phyloP scores from a whole-genome alignment of 1,139 yeast genomes.

The Geotrichum candidum region DNA sequence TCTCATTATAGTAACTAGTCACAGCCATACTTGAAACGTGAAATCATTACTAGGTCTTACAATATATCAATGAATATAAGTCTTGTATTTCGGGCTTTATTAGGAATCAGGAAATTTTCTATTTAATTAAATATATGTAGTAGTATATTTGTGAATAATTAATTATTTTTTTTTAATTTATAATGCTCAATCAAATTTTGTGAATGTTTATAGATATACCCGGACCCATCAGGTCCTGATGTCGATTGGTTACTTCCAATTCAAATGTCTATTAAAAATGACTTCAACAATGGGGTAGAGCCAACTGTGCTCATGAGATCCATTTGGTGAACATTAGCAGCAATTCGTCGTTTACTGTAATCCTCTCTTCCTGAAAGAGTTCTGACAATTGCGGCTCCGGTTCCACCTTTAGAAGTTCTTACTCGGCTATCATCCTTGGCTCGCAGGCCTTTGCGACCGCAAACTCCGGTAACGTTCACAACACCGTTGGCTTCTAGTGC shows the following conservation, averaged over 20 bases:
- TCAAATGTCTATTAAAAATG: conserved; percentile 8
- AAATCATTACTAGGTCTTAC: too few relatives aligned
- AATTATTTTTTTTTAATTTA: too few relatives aligned
- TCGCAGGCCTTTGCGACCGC: conserved; percentile 25
- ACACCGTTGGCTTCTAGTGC: conserved; percentile 67
- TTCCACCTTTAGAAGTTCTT: conserved; percentile 20
- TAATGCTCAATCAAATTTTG: too few relatives aligned
- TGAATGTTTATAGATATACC: too few relatives aligned
- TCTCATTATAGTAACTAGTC: too few relatives aligned
- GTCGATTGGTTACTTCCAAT: neutral
- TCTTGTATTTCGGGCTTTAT: too few relatives aligned
- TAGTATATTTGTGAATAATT: too few relatives aligned
- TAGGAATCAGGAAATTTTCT: too few relatives aligned
- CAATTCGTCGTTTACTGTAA: conserved; percentile 36
- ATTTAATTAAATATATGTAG: too few relatives aligned
- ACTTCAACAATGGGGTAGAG: conserved; percentile 8
- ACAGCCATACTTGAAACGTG: too few relatives aligned
- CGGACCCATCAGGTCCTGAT: too few relatives aligned
- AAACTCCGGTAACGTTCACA: conserved; percentile 36
- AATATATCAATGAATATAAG: too few relatives aligned
- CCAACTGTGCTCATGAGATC: conserved; percentile 37
- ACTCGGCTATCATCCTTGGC: conserved; percentile 20
- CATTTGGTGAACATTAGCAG: conserved; percentile 37
- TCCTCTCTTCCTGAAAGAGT: conserved; percentile 32
- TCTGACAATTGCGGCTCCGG: conserved; percentile 12